A percentile compares a stretch with the other conserved stretches of the same genome.
These are phyloP conservation scores for Dioscorea cayenensis DNA, from an alignment of 116 monocot species.

Conservation along the genomic window DNA sequence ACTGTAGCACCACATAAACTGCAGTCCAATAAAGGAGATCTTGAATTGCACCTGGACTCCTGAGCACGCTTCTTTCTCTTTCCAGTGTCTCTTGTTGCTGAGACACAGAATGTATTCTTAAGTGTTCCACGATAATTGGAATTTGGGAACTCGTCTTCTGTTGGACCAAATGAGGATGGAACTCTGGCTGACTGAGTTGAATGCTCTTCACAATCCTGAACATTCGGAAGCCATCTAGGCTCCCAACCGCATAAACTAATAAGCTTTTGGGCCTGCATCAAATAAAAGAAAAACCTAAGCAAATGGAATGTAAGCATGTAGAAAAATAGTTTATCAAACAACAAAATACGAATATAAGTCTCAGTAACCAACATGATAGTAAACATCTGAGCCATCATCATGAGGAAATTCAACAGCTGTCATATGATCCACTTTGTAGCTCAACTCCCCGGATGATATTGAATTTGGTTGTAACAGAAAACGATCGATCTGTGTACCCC, in stretches of 20 bases:
- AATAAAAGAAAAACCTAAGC: neutral
- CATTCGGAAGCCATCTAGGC: conserved; percentile 89
- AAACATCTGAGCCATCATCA: conserved; percentile 39
- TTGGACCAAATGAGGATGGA: conserved; percentile 45
- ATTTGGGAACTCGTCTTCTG: conserved; percentile 25
- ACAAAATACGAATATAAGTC: neutral
- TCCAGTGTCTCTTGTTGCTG: conserved; percentile 43
- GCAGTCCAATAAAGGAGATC: conserved; percentile 83
- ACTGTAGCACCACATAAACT: conserved; percentile 90
- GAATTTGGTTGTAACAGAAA: conserved; percentile 51
- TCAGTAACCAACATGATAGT: conserved; percentile 43
- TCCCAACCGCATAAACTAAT: conserved; percentile 99
- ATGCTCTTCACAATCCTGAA: conserved; percentile 95
- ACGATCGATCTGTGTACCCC: conserved; percentile 56
- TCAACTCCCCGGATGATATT: conserved; percentile 47
- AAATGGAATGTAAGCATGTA: conserved; percentile 5
- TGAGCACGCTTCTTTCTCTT: conserved; percentile 44
- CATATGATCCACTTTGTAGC: conserved; percentile 43
- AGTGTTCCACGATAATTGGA: conserved; percentile 22
- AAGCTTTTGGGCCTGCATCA: conserved; percentile 70
- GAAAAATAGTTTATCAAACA: neutral
- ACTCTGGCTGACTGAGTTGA: conserved; percentile 83
- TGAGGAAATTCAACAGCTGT: conserved; percentile 27
- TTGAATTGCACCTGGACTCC: conserved; percentile 38
- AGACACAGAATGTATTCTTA: conserved; percentile 43